These are phyloP conservation scores for Calonectria naviculata DNA, from an alignment of 2,329 filamentous ascomycete species.

Conservation along the genomic window DNA sequence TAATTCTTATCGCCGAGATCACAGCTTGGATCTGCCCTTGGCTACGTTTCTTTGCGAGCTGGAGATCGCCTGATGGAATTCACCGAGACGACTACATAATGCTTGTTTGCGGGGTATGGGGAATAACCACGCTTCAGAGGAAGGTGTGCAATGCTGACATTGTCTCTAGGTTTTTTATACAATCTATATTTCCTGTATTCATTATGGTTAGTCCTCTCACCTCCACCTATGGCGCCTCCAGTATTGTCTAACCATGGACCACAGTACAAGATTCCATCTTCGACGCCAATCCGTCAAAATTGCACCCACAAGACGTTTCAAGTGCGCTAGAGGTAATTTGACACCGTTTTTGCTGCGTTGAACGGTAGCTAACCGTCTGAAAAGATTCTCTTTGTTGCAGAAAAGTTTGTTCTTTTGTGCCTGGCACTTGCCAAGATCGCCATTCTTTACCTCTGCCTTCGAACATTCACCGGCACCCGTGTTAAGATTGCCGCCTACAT, in stretches of 20 bases:
- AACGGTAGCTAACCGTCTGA: not conserved
- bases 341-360: fast-evolving
- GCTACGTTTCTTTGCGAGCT: conserved; percentile 51
- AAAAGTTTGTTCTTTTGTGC: conserved; percentile 50
- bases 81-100: conserved; percentile 54
- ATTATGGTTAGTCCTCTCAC: not conserved
- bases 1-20: conserved; percentile 49
- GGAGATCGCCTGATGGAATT: conserved; percentile 43
- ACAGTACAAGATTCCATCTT: conserved; percentile 14
- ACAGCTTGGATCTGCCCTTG: conserved; percentile 48
- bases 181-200: conserved; percentile 18
- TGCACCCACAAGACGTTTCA: not conserved
- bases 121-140: not conserved
- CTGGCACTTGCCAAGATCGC: conserved; percentile 53
- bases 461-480: conserved; percentile 46
- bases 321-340: not conserved
- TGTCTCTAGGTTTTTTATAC: conserved; percentile 43
- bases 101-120: conserved; percentile 46
- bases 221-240: not conserved
- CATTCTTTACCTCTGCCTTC: conserved; percentile 52
- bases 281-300: not conserved
- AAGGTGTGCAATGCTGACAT: too few species aligned
- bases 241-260: not conserved
- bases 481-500: conserved; percentile 48
- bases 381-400: conserved; percentile 44